A percentile compares a stretch with the other conserved stretches of the same genome.
phyloP scores from a whole-genome alignment of 805 yeast genomes.

The Yamadazyma ubonensis region DNA sequence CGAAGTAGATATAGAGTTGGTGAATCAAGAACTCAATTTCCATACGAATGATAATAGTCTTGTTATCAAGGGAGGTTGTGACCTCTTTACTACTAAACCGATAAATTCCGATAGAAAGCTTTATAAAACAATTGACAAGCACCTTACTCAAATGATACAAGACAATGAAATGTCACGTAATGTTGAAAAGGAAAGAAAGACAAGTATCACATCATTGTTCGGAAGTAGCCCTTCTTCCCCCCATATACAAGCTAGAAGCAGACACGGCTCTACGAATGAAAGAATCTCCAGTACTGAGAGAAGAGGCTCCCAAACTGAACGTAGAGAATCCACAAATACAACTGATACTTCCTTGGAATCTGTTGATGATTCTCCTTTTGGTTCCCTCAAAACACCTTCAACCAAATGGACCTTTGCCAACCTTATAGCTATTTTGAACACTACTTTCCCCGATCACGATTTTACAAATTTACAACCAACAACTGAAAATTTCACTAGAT shows the following conservation, averaged over 20 bases:
- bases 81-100: slow-evolving; percentile 90
- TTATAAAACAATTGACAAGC: slow-evolving; percentile 82
- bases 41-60: slow-evolving; percentile 43
- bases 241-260: slow-evolving; percentile 7
- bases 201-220: slow-evolving; percentile 34
- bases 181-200: slow-evolving; percentile 37
- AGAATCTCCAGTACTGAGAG: slow-evolving; percentile 11
- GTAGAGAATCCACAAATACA: slow-evolving; percentile 25
- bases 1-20: slow-evolving; percentile 86
- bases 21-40: slow-evolving; percentile 81
- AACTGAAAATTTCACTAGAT: slow-evolving; percentile 45
- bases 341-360: slow-evolving; percentile 22
- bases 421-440: slow-evolving; percentile 83
- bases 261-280: slow-evolving; percentile 14
- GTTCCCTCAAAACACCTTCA: slow-evolving; percentile 82
- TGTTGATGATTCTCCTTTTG: slow-evolving; percentile 72
- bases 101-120: slow-evolving; percentile 87
- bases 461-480: slow-evolving; percentile 85
- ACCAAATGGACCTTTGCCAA: slow-evolving; percentile 89
- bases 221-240: slow-evolving; percentile 32
- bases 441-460: slow-evolving; percentile 95
- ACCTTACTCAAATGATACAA: slow-evolving; percentile 55
- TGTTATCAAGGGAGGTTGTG: slow-evolving; percentile 81
- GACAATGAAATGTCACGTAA: slow-evolving; percentile 43
- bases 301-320: slow-evolving; percentile 19